Evolutionary conservation across 257 asterid genomes (phyloP).

Genomic region (Nicotiana attenuata): DNA sequence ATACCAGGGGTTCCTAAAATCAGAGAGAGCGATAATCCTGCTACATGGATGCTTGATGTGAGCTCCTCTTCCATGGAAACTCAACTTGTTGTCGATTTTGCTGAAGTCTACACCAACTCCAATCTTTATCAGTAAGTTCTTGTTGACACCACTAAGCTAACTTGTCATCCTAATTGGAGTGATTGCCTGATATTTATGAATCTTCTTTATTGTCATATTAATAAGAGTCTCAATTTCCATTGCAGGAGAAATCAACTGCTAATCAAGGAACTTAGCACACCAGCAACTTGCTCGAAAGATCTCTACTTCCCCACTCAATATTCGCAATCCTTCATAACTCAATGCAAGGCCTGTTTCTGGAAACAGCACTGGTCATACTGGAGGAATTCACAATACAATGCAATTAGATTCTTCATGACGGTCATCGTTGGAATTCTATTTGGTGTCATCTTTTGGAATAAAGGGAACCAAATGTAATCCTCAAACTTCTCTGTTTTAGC

Average conservation of each 20-base stretch:
- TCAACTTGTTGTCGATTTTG: constrained; percentile 64
- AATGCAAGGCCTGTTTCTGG: constrained; percentile 64
- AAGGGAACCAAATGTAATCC: constrained; percentile 47
- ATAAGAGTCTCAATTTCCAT: neutral
- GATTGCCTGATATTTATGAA: neutral
- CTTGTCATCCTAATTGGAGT: neutral
- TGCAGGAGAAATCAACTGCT: constrained; percentile 43
- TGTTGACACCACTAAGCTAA: neutral
- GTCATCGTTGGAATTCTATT: constrained; percentile 41
- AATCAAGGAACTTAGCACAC: constrained; percentile 45
- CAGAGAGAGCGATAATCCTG: constrained; percentile 72
- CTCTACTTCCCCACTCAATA: constrained; percentile 46
- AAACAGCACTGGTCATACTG: constrained; percentile 68
- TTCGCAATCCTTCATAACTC: constrained; percentile 55
- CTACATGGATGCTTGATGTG: constrained; percentile 90
- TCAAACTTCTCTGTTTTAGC: neutral
- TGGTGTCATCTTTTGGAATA: constrained; percentile 70
- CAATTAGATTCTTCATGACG: constrained; percentile 54
- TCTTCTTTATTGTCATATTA: neutral
- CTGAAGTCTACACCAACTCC: constrained; percentile 59
- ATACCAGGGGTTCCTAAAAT: constrained; percentile 63
- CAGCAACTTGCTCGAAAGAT: constrained; percentile 36
- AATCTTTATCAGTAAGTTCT: constrained; percentile 43
- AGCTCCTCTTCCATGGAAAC: constrained; percentile 51
- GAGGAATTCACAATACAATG: constrained; percentile 62